A percentile compares a stretch with the other conserved stretches of the same genome.
phyloP scores from a whole-genome alignment of 306 rosid species.

The Aeschynomene evenia region DNA sequence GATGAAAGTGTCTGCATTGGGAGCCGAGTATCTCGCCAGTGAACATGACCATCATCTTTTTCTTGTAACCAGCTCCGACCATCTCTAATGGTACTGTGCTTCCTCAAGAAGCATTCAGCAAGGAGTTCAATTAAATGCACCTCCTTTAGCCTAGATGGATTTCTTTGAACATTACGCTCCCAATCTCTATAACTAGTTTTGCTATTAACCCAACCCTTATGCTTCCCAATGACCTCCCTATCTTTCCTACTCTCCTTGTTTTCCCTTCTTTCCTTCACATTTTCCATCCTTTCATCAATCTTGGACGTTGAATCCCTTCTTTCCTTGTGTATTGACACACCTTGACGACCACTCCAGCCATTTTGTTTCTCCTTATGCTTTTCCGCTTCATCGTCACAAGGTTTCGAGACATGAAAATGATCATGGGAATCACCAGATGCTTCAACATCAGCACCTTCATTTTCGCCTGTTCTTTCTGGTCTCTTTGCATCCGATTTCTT shows the following conservation, averaged over 20 bases:
- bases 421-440: neutral
- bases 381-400: neutral
- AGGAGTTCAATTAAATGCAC: neutral
- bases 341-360: neutral
- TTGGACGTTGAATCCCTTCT: neutral
- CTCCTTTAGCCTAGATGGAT: conserved; percentile 13
- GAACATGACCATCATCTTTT: conserved; percentile 11
- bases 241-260: neutral
- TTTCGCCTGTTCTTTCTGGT: neutral
- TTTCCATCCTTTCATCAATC: neutral
- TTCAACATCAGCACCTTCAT: neutral
- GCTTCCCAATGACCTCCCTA: neutral
- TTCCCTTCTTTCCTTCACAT: neutral
- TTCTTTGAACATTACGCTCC: neutral
- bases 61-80: neutral
- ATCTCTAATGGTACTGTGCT: neutral
- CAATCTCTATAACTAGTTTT: neutral
- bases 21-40: neutral
- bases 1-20: neutral
- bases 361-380: neutral
- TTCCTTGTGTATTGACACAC: neutral
- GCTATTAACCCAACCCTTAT: neutral
- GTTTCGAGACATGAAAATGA: neutral
- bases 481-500: neutral
- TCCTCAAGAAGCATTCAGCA: conserved; percentile 6